Evolutionary conservation across 164 flowering plant species (phyloP), one percentile per base, ranked within the genome.

Genomic region (Pachysandra terminalis): DNA sequence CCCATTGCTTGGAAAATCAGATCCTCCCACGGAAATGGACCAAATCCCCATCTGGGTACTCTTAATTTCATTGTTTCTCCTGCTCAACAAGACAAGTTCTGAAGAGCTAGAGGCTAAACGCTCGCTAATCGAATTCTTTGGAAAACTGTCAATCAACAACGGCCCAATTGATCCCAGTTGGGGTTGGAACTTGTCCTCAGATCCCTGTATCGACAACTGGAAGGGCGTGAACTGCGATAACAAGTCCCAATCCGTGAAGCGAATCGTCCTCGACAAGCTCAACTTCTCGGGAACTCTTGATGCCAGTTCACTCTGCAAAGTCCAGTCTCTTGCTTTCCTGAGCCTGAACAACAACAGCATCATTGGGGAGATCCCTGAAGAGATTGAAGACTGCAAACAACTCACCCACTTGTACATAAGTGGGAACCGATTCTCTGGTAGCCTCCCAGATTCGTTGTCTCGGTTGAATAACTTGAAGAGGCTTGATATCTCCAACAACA

Each of bases 201-300:
- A 84, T 69, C 87, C 87, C 10, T 87, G 91, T 77, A 60, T 4
- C 19, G 75, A 63, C 19, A 8, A 58, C 0, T 87, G 88, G 88
- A n/a, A 37, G 0, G 85, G 82, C 19, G 71, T 85, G 24, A 10
- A 0, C 0, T 85, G 87, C 64, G 61, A 75, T 37, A 5, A 0
- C 9, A 14, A 24, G 0, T 62, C 37, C 6, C 35, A 17, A 0
- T 26, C 73, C 8, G 75, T 84, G 15, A 71, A n/a, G 63, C 71
- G 51, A 64, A 60, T 83, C 17, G 3, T 9, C 5, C 84, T 87
- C 5, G 73, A 79, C 6, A 57, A 59, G 25, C 54, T 65, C 6
- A 65, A 61, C 58, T 66, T 87, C 27, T 10, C 65, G 1, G 88
- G 91, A 26, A 51, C 24, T n/a, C 63, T 83, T 22, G 79, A 84